Conservation (phyloP, 805 yeast genomes). For the Myxozyma geophila region DNA sequence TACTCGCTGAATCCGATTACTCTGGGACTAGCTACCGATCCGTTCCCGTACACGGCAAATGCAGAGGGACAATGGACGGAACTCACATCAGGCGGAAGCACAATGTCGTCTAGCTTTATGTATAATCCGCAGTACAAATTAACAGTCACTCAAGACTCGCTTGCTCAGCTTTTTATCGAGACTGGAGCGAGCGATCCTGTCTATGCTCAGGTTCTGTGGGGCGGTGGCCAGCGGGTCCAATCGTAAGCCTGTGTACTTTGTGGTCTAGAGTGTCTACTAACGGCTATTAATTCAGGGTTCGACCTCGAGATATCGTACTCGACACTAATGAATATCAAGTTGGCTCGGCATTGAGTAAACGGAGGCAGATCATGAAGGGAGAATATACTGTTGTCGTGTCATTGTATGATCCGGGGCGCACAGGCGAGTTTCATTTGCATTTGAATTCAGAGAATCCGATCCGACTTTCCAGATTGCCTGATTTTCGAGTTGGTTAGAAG, state of each 20-base stretch:
- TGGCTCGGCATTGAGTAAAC: conserved; percentile 20
- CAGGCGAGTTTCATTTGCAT: conserved; percentile 24
- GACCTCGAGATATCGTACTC: conserved; percentile 19
- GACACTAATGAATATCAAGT: conserved; percentile 29
- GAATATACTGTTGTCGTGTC: conserved; percentile 30
- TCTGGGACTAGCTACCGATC: conserved; percentile 5
- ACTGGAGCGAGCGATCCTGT: conserved; percentile 14
- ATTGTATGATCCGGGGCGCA: conserved; percentile 24
- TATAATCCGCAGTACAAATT: conserved; percentile 32
- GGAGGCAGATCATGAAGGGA: conserved; percentile 17
- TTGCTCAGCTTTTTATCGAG: conserved; percentile 21
- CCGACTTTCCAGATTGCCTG: conserved; percentile 19
- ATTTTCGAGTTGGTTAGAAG: conserved; percentile 6
- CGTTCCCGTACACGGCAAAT: neutral
- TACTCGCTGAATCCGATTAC: conserved; percentile 25
- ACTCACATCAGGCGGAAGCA: conserved; percentile 33
- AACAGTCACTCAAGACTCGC: conserved; percentile 10
- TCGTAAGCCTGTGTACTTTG: conserved; percentile 9
- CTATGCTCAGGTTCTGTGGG: conserved; percentile 29
- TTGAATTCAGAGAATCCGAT: conserved; percentile 6
- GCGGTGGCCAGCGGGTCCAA: conserved; percentile 23
- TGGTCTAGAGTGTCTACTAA: neutral
- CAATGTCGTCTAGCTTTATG: conserved; percentile 15
- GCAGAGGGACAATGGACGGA: conserved; percentile 32
- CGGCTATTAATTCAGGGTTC: conserved; percentile 7